Conservation (phyloP, 768 basidiomycete genomes). For the Exsudoporus frostii region DNA sequence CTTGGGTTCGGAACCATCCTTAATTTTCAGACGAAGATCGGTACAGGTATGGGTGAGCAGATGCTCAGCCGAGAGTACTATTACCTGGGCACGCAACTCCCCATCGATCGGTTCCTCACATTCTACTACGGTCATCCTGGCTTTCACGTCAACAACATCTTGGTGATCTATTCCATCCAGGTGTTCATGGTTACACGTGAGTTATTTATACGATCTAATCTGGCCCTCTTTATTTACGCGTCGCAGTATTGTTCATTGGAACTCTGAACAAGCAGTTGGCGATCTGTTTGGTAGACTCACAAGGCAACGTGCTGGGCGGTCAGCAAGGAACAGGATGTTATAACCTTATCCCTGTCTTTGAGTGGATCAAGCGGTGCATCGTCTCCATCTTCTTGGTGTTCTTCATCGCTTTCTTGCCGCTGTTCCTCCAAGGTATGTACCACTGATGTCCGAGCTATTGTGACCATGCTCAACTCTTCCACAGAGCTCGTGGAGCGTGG, state of each 20-base stretch:
- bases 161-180: conserved; percentile 97
- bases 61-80: conserved; percentile 99
- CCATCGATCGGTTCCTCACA: conserved; percentile 97
- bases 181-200: conserved; percentile 93
- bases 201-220: conserved; percentile 31
- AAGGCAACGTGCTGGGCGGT: conserved; percentile 74
- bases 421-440: conserved; percentile 86
- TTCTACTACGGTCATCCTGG: conserved; percentile 99
- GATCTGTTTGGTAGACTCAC: conserved; percentile 84
- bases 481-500: conserved; percentile 94
- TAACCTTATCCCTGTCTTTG: conserved; percentile 93
- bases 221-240: conserved; percentile 6
- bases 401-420: conserved; percentile 93
- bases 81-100: conserved; percentile 96
- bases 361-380: conserved; percentile 97
- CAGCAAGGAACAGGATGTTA: conserved; percentile 82
- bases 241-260: conserved; percentile 84
- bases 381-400: conserved; percentile 98
- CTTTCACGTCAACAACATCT: conserved; percentile 99
- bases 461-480: conserved; percentile 1
- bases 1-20: conserved; percentile 98
- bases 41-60: conserved; percentile 99
- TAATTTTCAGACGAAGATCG: conserved; percentile 99
- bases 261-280: conserved; percentile 91
- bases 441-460: neutral